Conservation (phyloP, 176 grass and related monocot species). For the Oryza longistaminata region DNA sequence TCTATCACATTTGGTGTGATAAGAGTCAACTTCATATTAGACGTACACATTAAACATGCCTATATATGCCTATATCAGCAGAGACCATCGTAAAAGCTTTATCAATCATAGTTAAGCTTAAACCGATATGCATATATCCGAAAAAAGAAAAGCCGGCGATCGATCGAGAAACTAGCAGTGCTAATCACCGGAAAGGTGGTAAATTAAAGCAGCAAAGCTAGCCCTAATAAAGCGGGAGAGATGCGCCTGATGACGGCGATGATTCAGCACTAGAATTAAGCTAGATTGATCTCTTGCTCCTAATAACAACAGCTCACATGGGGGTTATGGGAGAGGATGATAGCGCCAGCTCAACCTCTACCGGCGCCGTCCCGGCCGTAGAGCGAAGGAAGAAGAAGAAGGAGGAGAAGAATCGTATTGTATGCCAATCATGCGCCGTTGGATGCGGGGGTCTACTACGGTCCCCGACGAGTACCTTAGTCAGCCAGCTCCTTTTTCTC, state of each 20-base stretch:
- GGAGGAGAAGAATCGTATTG: neutral
- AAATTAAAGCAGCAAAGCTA: neutral
- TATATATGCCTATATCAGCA: neutral
- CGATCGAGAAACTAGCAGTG: neutral
- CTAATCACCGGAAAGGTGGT: neutral
- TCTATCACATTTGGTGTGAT: too few species aligned
- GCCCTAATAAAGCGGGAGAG: conserved; percentile 15
- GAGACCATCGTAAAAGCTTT: neutral
- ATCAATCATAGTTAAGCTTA: too few species aligned
- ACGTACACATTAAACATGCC: neutral
- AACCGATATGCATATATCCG: neutral
- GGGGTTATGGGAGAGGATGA: conserved; percentile 12
- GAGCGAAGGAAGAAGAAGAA: too few species aligned
- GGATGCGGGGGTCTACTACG: conserved; percentile 8
- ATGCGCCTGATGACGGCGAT: neutral
- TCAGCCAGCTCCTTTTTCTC: neutral
- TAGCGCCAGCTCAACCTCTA: conserved; percentile 31
- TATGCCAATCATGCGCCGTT: conserved; percentile 21
- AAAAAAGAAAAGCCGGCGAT: neutral
- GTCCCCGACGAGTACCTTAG: neutral
- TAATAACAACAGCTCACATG: conserved; percentile 49
- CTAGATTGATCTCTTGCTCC: neutral
- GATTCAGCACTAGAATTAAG: neutral
- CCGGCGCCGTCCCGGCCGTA: neutral
- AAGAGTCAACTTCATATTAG: neutral